These are phyloP conservation scores for Marasmius sp. DNA, from an alignment of 1,284 basidiomycete species.

Conservation along the genomic window DNA sequence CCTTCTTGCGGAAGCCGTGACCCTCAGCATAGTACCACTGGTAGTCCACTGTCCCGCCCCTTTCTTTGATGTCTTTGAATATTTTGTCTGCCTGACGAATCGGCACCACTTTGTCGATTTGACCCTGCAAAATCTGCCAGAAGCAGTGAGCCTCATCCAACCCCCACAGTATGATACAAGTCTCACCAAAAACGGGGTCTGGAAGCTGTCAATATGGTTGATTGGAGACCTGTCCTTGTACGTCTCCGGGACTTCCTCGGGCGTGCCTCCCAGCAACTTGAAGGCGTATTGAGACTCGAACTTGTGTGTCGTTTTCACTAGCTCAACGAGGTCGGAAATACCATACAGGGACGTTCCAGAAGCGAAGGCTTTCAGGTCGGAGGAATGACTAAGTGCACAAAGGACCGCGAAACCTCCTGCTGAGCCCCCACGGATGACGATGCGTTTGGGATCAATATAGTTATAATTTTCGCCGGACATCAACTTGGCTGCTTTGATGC, in stretches of 20 bases:
- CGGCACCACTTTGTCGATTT: constrained; percentile 56
- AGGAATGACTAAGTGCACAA: constrained; percentile 26
- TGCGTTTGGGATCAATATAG: constrained; percentile 55
- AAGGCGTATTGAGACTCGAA: constrained; percentile 59
- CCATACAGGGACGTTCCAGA: constrained; percentile 55
- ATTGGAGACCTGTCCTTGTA: constrained; percentile 54
- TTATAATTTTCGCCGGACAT: constrained; percentile 42
- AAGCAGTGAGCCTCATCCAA: not conserved
- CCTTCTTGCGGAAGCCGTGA: constrained; percentile 50
- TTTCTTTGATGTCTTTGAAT: constrained; percentile 38
- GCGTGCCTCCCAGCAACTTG: constrained; percentile 57
- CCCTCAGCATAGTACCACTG: constrained; percentile 54
- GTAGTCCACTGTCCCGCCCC: constrained; percentile 46
- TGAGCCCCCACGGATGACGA: constrained; percentile 60
- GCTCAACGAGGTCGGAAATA: constrained; percentile 48
- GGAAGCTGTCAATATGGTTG: constrained; percentile 48
- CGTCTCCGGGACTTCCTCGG: constrained; percentile 42
- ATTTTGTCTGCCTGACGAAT: constrained; percentile 52
- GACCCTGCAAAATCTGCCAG: constrained; percentile 53
- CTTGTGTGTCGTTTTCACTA: constrained; percentile 63
- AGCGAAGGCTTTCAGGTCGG: constrained; percentile 31
- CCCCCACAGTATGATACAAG: not conserved
- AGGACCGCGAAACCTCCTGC: constrained; percentile 66
- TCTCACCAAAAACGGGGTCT: constrained; percentile 49
- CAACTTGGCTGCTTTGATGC: constrained; percentile 49